Base-by-base conservation (phyloP, 2,329 filamentous ascomycete species). In the Phaeoacremonium minimum region DNA sequence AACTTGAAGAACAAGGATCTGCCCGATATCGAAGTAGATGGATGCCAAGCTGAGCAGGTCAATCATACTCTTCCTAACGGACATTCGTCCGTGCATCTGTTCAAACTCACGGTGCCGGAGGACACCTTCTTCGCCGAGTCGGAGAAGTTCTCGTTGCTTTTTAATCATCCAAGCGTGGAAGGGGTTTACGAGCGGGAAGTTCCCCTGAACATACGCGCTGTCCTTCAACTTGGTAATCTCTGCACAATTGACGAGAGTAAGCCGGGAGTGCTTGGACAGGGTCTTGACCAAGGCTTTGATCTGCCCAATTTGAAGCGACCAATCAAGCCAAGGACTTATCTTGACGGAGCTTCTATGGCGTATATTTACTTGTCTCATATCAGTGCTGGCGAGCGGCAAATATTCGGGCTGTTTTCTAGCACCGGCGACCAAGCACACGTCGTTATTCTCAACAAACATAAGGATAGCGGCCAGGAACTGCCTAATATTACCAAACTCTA, bases 101-200 rank as follows among this genome's bases (percentile, higher is more conserved):
- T 97, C 74, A 94, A 90, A 64, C 73, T 99, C 26, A 90, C 85
- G 1, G 87, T 98, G 61, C 75, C 87, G 0, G 93, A 98, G 58
- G 83, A 93, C 38, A 74, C 86, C 1, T 98, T 94, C 61, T 80
- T 95, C 42, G 79, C 82, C 30, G 87, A 97, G 57, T 73, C 83
- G 0, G 84, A 89, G 43, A 94, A 89, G 55, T 83, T 97, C 43
- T 80, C 83, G 3, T 64, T 83, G 18, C 69, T 97, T 2, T 91
- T 96, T 66, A 89, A 91, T 45, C 90, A 98, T 55, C 80, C 89
- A 0, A 95, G 89, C 57, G 87, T 98, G 2, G 93, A 98, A 61
- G 94, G 94, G 18, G 89, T 98, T 12, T 99, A 99, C 53, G 94
- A 98, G 64, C 91, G 85, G 52, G 85, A 95, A 47, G 74, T 99